A percentile compares a stretch with the other conserved stretches of the same genome.
These are phyloP conservation scores for Phaeophleospora eucalypticola DNA, from an alignment of 2,329 filamentous ascomycete species.

Conservation along the genomic window DNA sequence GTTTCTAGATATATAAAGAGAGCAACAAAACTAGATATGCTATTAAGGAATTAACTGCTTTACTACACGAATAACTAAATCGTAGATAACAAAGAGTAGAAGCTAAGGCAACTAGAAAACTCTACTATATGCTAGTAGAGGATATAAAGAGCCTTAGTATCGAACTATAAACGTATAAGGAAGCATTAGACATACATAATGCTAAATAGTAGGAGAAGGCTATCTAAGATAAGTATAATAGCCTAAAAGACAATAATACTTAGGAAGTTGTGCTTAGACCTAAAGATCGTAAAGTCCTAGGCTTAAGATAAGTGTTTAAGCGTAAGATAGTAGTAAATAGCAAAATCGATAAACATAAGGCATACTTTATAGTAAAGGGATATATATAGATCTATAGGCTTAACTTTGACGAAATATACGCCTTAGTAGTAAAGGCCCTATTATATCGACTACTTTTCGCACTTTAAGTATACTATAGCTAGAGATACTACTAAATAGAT, in stretches of 20 bases:
- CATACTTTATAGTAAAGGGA: slow-evolving; percentile 6
- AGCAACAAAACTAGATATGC: not conserved
- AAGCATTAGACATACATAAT: slow-evolving; percentile 2
- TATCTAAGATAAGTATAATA: slow-evolving; percentile 5
- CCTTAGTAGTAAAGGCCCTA: slow-evolving; percentile 6
- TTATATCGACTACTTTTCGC: slow-evolving; percentile 7
- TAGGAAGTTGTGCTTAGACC: slow-evolving; percentile 5
- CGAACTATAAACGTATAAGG: slow-evolving; percentile 1
- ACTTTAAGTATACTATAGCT: slow-evolving; percentile 2
- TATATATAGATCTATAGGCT: slow-evolving; percentile 9
- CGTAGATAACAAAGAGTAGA: not conserved
- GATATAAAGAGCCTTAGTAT: not conserved
- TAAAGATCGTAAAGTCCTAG: slow-evolving; percentile 3
- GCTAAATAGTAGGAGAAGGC: slow-evolving; percentile 5
- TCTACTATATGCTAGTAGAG: slow-evolving; percentile 3
- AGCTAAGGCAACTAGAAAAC: too few relatives aligned
- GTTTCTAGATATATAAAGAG: too few relatives aligned
- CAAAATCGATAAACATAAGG: slow-evolving; percentile 6
- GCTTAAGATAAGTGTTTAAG: slow-evolving; percentile 7
- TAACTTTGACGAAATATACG: slow-evolving; percentile 8
- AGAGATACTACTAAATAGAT: slow-evolving; percentile 10
- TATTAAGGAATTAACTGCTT: too few relatives aligned
- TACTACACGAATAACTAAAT: too few relatives aligned
- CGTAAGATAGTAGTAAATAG: slow-evolving; percentile 5
- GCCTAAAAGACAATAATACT: slow-evolving; percentile 8